Percentiles rank a stretch among this genome's conserved stretches.
Evolutionary conservation across 805 yeast species (phyloP).

Genomic region (Yarrowia sp.): DNA sequence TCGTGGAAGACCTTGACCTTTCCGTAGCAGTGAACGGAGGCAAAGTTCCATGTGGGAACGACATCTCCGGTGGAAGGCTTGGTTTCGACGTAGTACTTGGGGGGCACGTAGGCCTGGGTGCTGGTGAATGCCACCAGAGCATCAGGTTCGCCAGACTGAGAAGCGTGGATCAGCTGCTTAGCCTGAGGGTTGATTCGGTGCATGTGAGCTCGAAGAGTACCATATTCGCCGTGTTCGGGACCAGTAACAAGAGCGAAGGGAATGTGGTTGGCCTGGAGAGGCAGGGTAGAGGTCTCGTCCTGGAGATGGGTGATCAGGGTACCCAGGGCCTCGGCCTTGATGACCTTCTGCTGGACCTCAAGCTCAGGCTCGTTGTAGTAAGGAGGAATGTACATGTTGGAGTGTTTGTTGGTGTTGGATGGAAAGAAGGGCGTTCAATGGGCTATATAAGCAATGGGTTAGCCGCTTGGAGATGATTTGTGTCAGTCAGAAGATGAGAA

Average conservation of each 20-base stretch:
- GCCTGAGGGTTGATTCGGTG: constrained; percentile 62
- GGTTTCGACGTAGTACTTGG: constrained; percentile 63
- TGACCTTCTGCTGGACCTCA: constrained; percentile 49
- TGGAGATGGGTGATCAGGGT: constrained; percentile 52
- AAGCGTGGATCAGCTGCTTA: constrained; percentile 22
- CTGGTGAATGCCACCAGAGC: constrained; percentile 62
- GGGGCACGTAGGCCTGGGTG: constrained; percentile 59
- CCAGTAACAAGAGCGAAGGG: constrained; percentile 58
- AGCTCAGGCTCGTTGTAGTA: constrained; percentile 37
- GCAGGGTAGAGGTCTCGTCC: constrained; percentile 46
- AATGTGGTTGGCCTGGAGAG: constrained; percentile 60
- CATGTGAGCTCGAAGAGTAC: constrained; percentile 59
- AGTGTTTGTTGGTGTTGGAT: neutral
- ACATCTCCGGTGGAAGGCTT: constrained; percentile 64
- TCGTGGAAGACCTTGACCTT: constrained; percentile 55
- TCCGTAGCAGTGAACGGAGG: constrained; percentile 64
- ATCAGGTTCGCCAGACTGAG: constrained; percentile 47
- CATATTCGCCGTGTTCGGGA: constrained; percentile 50
- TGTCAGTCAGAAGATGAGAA: neutral
- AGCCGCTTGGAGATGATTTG: constrained; percentile 27
- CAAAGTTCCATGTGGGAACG: constrained; percentile 77
- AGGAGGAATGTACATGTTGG: constrained; percentile 33
- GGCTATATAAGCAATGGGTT: constrained; percentile 16
- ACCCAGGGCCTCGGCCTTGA: constrained; percentile 60
- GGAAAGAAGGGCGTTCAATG: neutral